phyloP scores from a whole-genome alignment of 305 asterid genomes.

The Lippia alba region DNA sequence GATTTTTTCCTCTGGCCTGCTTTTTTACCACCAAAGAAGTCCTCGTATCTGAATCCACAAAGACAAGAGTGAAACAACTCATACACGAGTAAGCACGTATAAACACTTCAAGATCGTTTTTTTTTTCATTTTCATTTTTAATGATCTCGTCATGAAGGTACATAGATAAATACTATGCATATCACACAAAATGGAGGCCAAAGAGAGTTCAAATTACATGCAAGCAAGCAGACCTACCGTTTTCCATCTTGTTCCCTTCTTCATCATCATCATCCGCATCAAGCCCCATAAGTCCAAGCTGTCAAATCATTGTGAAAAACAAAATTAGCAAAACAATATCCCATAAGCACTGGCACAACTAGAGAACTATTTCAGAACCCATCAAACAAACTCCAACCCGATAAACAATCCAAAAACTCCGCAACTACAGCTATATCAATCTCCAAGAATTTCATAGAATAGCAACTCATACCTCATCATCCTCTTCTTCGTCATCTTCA shows the following conservation, averaged over 20 bases:
- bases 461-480: slow-evolving; percentile 49
- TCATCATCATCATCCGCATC: slow-evolving; percentile 59
- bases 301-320: slow-evolving; percentile 31
- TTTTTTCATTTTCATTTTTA: neutral
- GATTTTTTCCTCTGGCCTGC: slow-evolving; percentile 54
- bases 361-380: neutral
- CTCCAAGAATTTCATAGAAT: neutral
- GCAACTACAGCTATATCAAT: neutral
- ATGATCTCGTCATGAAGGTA: neutral
- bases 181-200: neutral
- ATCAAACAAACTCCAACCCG: slow-evolving; percentile 20
- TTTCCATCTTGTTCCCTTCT: slow-evolving; percentile 48
- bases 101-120: neutral
- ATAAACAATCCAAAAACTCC: neutral
- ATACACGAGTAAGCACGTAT: slow-evolving; percentile 16
- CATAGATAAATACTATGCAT: neutral
- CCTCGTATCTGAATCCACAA: slow-evolving; percentile 66
- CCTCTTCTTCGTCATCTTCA: slow-evolving; percentile 48
- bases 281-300: slow-evolving; percentile 74
- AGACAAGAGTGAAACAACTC: slow-evolving; percentile 17
- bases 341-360: slow-evolving; percentile 3
- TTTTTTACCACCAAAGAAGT: slow-evolving; percentile 66
- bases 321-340: slow-evolving; percentile 32
- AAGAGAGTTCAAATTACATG: slow-evolving; percentile 13
- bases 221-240: slow-evolving; percentile 55